Percentiles rank a stretch among this genome's conserved stretches.
These are phyloP conservation scores for Sanghuangporus sanghuang DNA, from an alignment of 1,284 basidiomycete genomes.

Conservation along the genomic window DNA sequence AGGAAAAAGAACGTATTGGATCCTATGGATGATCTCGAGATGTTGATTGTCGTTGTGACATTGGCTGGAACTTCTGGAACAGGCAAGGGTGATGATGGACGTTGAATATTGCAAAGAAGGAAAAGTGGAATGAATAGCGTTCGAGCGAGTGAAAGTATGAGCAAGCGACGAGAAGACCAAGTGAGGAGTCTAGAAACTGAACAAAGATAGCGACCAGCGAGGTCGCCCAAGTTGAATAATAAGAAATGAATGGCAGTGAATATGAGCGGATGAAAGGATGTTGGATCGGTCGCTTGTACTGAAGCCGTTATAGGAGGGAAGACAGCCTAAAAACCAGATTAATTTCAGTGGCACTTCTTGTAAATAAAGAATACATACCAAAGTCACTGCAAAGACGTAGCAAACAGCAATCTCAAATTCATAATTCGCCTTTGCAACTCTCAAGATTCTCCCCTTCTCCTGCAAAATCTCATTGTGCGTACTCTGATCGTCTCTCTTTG, in stretches of 20 bases:
- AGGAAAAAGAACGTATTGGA: conserved; percentile 74
- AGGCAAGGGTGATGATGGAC: conserved; percentile 25
- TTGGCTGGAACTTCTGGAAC: conserved; percentile 1
- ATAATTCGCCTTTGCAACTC: conserved; percentile 60
- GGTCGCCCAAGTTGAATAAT: conserved; percentile 74
- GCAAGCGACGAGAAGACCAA: conserved; percentile 60
- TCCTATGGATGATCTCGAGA: conserved; percentile 47
- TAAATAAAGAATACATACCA: conserved; percentile 46
- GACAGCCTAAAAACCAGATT: conserved; percentile 51
- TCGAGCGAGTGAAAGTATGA: conserved; percentile 60
- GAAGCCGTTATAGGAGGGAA: conserved; percentile 83
- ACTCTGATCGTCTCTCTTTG: conserved; percentile 17
- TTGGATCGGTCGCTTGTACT: conserved; percentile 57
- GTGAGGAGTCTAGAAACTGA: conserved; percentile 59
- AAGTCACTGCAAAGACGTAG: conserved; percentile 73
- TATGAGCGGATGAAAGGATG: conserved; percentile 49
- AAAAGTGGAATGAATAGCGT: conserved; percentile 81
- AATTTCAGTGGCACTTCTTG: background rate
- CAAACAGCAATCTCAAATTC: conserved; percentile 68
- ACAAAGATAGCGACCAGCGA: conserved; percentile 70
- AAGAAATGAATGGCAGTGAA: conserved; percentile 72
- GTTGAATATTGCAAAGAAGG: conserved; percentile 76
- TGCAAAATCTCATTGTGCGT: conserved; percentile 28
- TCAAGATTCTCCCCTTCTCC: conserved; percentile 40
- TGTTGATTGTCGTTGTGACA: background rate